Evolutionary conservation across 148 eudicot species (phyloP).

Genomic region (Mesembryanthemum crystallinum): DNA sequence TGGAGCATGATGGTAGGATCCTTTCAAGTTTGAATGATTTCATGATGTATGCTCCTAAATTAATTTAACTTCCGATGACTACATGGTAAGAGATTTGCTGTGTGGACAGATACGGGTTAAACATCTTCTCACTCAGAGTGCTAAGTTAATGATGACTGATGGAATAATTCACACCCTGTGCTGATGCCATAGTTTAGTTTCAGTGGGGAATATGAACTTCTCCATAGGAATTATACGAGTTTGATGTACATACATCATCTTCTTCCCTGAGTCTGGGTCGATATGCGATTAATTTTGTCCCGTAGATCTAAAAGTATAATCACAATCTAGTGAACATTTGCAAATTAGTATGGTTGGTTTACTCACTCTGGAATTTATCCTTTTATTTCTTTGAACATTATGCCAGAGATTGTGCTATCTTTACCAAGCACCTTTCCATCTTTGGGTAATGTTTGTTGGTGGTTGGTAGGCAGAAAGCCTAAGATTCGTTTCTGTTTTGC

Average conservation of each 20-base stretch:
- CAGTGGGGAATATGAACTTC: not conserved
- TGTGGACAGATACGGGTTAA: slow-evolving; percentile 38
- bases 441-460: not conserved
- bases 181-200: too few species aligned
- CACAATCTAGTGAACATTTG: too few species aligned
- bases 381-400: not conserved
- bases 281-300: not conserved
- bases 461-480: not conserved
- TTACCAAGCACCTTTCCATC: not conserved
- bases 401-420: not conserved
- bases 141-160: not conserved
- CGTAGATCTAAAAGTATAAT: not conserved
- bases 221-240: not conserved
- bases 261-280: not conserved
- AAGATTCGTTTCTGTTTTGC: not conserved
- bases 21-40: slow-evolving; percentile 18
- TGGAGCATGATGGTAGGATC: slow-evolving; percentile 35
- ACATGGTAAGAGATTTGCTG: slow-evolving; percentile 28
- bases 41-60: slow-evolving; percentile 42
- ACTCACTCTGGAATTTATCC: not conserved
- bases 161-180: not conserved
- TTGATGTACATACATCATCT: not conserved
- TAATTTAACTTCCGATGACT: slow-evolving; percentile 35
- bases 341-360: not conserved
- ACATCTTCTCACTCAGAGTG: slow-evolving; percentile 12